phyloP scores from a whole-genome alignment of 1,139 yeast species.

The Suhomyces panamericanus region DNA sequence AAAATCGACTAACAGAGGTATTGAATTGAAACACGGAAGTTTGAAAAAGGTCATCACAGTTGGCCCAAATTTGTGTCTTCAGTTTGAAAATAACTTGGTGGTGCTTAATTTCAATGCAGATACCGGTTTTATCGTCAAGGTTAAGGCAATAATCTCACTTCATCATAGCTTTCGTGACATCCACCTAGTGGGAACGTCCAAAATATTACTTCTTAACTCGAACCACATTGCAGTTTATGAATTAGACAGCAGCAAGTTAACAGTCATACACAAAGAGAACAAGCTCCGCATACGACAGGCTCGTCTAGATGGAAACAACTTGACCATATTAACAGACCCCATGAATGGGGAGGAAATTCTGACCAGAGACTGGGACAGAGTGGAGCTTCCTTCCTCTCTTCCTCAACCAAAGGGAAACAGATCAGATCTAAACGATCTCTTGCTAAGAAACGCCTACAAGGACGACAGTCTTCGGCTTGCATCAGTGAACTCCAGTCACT shows the following conservation, averaged over 20 bases:
- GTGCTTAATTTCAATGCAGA: neutral
- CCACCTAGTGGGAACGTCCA: neutral
- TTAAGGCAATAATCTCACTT: constrained; percentile 1
- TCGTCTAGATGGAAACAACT: constrained; percentile 6
- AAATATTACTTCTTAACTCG: constrained; percentile 1
- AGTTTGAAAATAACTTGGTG: neutral
- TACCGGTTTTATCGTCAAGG: neutral
- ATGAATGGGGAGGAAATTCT: neutral
- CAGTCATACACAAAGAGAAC: constrained; percentile 10
- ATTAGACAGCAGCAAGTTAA: constrained; percentile 7
- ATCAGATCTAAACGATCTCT: constrained; percentile 11
- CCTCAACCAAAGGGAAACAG: neutral
- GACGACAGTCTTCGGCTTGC: constrained; percentile 9
- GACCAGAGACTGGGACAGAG: constrained; percentile 1
- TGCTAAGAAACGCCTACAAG: constrained; percentile 8
- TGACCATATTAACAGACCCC: constrained; percentile 3
- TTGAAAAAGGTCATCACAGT: constrained; percentile 1
- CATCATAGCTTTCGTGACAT: neutral
- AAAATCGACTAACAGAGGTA: neutral
- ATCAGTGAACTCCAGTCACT: constrained; percentile 14
- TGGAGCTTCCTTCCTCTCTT: constrained; percentile 6
- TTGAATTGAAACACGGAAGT: neutral
- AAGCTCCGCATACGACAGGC: constrained; percentile 10
- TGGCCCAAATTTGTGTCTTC: neutral
- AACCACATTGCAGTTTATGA: constrained; percentile 18